phyloP scores from a whole-genome alignment of 2,329 filamentous ascomycete genomes.

The Sporothrix inflata region DNA sequence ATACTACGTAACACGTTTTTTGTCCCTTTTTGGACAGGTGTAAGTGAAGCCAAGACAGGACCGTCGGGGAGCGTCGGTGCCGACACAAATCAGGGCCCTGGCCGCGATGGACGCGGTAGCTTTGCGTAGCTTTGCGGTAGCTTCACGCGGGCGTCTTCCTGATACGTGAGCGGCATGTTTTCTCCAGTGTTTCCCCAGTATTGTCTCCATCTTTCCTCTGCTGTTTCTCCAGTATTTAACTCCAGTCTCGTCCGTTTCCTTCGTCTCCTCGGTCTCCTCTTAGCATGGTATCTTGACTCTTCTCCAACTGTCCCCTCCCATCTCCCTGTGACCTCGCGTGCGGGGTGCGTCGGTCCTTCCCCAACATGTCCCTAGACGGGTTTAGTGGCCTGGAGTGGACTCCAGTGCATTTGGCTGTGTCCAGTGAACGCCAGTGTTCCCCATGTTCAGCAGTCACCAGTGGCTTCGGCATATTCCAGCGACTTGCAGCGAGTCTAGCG shows the following conservation, averaged over 20 bases:
- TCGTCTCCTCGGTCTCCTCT: background rate
- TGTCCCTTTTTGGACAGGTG: background rate
- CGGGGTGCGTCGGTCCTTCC: slow-evolving; percentile 5
- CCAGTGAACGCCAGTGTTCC: too few species aligned
- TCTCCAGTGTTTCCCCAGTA: background rate
- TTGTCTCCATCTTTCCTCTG: background rate
- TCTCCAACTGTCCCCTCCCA: background rate
- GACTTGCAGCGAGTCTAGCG: background rate
- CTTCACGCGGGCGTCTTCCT: background rate
- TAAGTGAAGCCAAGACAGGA: background rate
- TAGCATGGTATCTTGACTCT: background rate
- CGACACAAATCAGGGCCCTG: slow-evolving; percentile 2
- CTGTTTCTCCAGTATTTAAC: background rate
- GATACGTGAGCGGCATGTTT: background rate
- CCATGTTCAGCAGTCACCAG: too few species aligned
- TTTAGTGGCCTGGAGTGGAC: too few species aligned
- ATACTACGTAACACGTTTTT: background rate
- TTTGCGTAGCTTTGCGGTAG: too few species aligned
- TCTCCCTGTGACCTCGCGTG: background rate
- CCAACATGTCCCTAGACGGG: background rate
- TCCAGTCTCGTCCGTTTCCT: background rate
- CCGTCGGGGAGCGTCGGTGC: slow-evolving; percentile 7
- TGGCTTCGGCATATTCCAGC: background rate
- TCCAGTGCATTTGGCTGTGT: too few species aligned
- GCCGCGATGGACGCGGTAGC: background rate